Base-by-base conservation (phyloP, 2,329 filamentous ascomycete genomes). In the Lachnellula willkommii region DNA sequence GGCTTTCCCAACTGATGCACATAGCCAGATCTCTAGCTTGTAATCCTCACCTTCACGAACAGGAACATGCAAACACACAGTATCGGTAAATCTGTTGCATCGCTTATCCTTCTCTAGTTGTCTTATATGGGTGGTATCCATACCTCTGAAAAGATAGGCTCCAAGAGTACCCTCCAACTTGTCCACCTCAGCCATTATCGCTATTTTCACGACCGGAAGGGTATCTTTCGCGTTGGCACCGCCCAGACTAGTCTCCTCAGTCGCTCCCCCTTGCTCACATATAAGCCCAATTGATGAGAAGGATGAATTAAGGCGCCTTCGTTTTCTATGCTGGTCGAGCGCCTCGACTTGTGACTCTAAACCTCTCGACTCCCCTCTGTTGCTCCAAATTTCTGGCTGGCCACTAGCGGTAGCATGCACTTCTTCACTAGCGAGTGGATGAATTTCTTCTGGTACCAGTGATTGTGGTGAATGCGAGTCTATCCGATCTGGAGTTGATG, bases 271-370 rank as follows among this genome's bases (percentile, higher is more conserved):
- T 48, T 48, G 46, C 22, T 48, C 22, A 48, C 7, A 48, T 35
- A 48, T 48, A 22, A 26, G 46, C 32, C 46, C 22, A 48, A 20
- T 26, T 24, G 22, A 32, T 48, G 14, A 17, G 26, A 28, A 17
- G 46, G 46, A 48, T 48, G 22, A 48, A 48, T 48, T 26, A 48
- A 48, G 22, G 46, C 46, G 46, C 24, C 20, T 48, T 48, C 22
- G 46, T 48, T 48, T 48, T 48, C 46, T 48, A 48, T 11, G 46
- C 17, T 12, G n/a, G 46, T 48, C 22, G 22, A 48, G 46, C 46
- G 46, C 22, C 46, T 48, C 22, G 22, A 8, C 26, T 48, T 48
- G 22, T 48, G 22, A 48, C 46, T 48, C 22, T 48, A 48, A 48
- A 48, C 46, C 20, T 35, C 46, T 48, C 22, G 22, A 48, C 46